Evolutionary conservation across 345 rosid species (phyloP).

Genomic region (Salix purpurea): DNA sequence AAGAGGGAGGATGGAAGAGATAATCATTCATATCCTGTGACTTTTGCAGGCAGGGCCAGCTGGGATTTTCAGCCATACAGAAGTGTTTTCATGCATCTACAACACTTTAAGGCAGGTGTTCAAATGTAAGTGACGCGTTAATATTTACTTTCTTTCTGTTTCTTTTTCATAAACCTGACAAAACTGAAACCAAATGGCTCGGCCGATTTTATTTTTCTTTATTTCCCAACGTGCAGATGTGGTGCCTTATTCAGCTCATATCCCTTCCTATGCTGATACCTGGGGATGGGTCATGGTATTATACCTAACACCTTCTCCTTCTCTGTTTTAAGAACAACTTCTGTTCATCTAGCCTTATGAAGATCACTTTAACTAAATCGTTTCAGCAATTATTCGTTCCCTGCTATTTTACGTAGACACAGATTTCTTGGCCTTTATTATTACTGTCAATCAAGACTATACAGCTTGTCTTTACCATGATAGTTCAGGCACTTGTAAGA

Average conservation of each 20-base stretch:
- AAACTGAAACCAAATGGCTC: background rate
- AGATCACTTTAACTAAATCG: background rate
- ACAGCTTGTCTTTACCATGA: background rate
- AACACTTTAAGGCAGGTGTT: constrained; percentile 61
- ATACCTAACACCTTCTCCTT: background rate
- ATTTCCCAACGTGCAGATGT: constrained; percentile 41
- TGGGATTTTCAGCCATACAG: constrained; percentile 65
- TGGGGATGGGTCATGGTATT: constrained; percentile 80
- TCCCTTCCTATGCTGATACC: constrained; percentile 68
- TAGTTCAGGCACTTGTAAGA: background rate
- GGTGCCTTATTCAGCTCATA: constrained; percentile 56
- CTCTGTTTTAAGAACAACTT: background rate
- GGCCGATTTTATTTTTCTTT: background rate
- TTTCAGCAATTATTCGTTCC: background rate
- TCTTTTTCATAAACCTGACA: background rate
- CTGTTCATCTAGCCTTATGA: background rate
- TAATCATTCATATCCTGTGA: background rate
- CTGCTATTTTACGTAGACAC: background rate
- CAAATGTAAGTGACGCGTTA: constrained; percentile 36
- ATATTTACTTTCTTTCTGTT: background rate
- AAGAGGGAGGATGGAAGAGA: background rate
- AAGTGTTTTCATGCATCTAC: constrained; percentile 59
- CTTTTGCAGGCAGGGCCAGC: constrained; percentile 63
- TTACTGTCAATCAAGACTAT: background rate
- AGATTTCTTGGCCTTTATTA: background rate